Percentiles rank a stretch among this genome's conserved stretches.
phyloP scores from a whole-genome alignment of 228 moss, liverwort and hornwort species.

The Sphagnum magellanicum region DNA sequence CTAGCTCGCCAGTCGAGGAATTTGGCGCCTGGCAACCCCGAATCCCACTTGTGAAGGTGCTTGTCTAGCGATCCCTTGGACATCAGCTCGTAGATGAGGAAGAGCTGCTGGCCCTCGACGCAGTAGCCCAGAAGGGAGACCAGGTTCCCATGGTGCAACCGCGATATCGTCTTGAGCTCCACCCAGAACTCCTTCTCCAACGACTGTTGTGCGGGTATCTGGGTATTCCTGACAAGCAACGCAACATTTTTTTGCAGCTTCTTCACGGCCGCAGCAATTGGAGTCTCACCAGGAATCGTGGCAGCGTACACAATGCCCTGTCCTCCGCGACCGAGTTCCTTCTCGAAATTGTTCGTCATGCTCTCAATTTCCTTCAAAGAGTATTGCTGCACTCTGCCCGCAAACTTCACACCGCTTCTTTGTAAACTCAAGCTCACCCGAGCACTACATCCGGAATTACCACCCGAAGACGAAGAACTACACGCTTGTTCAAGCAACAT shows the following conservation, averaged over 20 bases:
- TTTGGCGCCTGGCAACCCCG: no score
- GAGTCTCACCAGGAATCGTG: conserved; percentile 16
- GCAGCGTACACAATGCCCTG: conserved; percentile 47
- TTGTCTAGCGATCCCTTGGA: conserved; percentile 32
- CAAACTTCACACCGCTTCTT: conserved; percentile 18
- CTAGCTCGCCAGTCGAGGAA: conserved; percentile 27
- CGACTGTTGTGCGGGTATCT: conserved; percentile 14
- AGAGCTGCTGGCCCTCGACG: conserved; percentile 33
- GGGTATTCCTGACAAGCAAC: conserved; percentile 15
- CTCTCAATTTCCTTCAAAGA: conserved; percentile 18
- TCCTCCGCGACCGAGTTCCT: conserved; percentile 51
- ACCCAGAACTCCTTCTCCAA: conserved; percentile 41
- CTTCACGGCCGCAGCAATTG: conserved; percentile 38
- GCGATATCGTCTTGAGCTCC: conserved; percentile 36
- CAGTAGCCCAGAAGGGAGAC: conserved; percentile 35
- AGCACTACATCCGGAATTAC: conserved; percentile 14
- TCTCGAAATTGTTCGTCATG: conserved; percentile 36
- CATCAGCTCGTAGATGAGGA: conserved; percentile 52
- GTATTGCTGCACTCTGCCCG: conserved; percentile 22
- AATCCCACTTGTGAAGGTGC: conserved; percentile 18
- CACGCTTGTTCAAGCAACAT: conserved; percentile 1
- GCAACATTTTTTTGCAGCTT: conserved; percentile 29
- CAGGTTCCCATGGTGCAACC: conserved; percentile 33
- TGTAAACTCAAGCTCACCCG: conserved; percentile 21
- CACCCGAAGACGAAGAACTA: conserved; percentile 19